Conservation (phyloP, 441 rosid species). For the Arabidopsis lyrata region DNA sequence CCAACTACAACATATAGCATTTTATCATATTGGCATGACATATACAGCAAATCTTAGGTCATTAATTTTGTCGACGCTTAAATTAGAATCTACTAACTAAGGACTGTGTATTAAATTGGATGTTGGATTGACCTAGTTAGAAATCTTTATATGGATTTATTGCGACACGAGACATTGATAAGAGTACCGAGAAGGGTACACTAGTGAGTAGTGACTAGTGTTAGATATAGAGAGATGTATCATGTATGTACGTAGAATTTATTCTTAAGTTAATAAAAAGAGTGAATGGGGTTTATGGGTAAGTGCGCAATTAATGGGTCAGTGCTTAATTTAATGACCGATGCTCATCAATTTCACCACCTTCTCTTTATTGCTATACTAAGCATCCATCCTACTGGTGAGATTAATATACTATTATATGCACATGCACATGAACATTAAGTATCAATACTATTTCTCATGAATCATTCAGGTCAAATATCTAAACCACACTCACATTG, state of each 20-base stretch:
- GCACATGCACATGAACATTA: slow-evolving; percentile 42
- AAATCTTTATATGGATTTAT: slow-evolving; percentile 26
- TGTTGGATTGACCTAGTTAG: slow-evolving; percentile 41
- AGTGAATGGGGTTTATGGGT: slow-evolving; percentile 43
- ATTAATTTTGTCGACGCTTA: slow-evolving; percentile 27
- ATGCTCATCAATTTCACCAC: slow-evolving; percentile 49
- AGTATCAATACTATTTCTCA: slow-evolving; percentile 37
- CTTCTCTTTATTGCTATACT: slow-evolving; percentile 45
- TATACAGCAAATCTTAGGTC: slow-evolving; percentile 12
- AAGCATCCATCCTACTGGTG: slow-evolving; percentile 46
- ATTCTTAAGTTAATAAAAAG: neutral
- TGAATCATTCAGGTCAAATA: slow-evolving; percentile 7
- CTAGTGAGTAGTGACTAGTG: slow-evolving; percentile 33
- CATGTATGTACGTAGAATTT: neutral
- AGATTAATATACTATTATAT: slow-evolving; percentile 40
- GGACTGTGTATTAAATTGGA: slow-evolving; percentile 35
- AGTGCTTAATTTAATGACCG: slow-evolving; percentile 45
- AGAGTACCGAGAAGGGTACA: slow-evolving; percentile 31
- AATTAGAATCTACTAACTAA: slow-evolving; percentile 7
- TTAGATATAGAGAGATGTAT: neutral
- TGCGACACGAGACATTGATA: slow-evolving; percentile 33
- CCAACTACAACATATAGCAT: neutral
- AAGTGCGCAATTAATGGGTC: slow-evolving; percentile 48
- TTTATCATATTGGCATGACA: neutral
- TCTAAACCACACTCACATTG: slow-evolving; percentile 3